Base-by-base conservation (phyloP, 2,329 filamentous ascomycete genomes). In the Colletotrichum noveboracense region DNA sequence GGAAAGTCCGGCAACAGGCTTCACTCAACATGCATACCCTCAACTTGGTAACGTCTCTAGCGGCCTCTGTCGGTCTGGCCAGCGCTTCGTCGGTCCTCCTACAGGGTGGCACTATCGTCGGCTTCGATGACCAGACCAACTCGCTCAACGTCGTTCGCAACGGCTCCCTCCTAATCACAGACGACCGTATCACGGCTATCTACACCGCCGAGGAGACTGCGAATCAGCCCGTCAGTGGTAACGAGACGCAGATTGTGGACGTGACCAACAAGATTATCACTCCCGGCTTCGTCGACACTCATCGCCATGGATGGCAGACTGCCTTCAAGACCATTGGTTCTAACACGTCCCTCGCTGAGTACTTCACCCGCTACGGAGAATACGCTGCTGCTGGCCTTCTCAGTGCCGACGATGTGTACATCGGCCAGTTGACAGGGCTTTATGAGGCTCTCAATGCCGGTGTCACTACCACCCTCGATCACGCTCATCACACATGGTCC, bases 211-310 rank as follows among this genome's bases (percentile, higher is more conserved):
- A 76, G 43, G 56, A 76, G 32, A 14, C 58, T 3, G 21, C 24
- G 3, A 48, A 14, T 4, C 70, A 14, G 6, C 34, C 24, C 10
- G 28, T 28, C 14, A 24, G 10, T 9, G 21, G 74, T 28, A 70
- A 76, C 0, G 81, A 82, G 12, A 83, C 83, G 2, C 83, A 89
- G 66, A 76, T 86, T 2, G 81, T 91, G n/a, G 86, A 91, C 76
- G 87, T 86, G 52, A 85, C 84, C 0, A 83, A 86, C 68, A 89
- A 90, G 78, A 91, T 91, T 74, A 83, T 91, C 67, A 86, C 86
- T 0, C 88, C 89, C 0, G 90, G 90, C 10, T 91, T 92, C 80
- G 83, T 92, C 73, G 88, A 91, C 80, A 91, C 89, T 0, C 90
- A 92, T 77, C 86, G 87, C 2, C 89, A 91, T 76, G 85, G 87